phyloP scores from a whole-genome alignment of 2,329 filamentous ascomycete species.

The Boeremia exigua region DNA sequence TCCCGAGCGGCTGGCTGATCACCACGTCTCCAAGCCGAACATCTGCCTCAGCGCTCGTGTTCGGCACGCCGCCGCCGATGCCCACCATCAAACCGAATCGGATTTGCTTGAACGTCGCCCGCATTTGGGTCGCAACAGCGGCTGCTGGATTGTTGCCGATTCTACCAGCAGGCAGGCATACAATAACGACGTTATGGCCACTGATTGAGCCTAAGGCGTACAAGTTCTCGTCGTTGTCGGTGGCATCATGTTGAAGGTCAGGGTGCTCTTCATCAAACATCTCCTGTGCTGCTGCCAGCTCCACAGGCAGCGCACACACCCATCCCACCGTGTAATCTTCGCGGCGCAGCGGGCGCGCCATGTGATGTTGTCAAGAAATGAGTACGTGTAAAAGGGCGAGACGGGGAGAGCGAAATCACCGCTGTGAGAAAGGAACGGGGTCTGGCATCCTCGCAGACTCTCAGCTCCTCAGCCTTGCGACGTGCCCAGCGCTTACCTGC shows the following conservation, averaged over 20 bases:
- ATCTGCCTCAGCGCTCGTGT: constrained; percentile 20
- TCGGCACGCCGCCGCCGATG: constrained; percentile 47
- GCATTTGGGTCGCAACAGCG: constrained; percentile 40
- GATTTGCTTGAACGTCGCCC: constrained; percentile 40
- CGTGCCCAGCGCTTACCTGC: too few species aligned
- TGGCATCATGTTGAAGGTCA: too few species aligned
- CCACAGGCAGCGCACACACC: constrained; percentile 22
- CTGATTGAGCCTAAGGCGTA: constrained; percentile 31
- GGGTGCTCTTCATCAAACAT: constrained; percentile 9
- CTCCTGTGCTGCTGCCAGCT: constrained; percentile 17
- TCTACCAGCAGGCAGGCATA: constrained; percentile 24
- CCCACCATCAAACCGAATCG: constrained; percentile 53
- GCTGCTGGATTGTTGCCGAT: constrained; percentile 46
- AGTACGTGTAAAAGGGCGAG: background rate
- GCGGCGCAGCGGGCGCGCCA: constrained; percentile 2
- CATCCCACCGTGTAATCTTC: constrained; percentile 24
- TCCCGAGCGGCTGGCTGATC: constrained; percentile 22
- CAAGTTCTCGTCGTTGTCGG: constrained; percentile 29
- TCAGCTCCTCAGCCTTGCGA: too few species aligned
- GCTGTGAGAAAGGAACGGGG: too few species aligned
- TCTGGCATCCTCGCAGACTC: too few species aligned
- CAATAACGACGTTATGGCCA: constrained; percentile 41
- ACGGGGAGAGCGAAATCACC: background rate
- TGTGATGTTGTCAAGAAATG: background rate
- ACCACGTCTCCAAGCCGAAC: constrained; percentile 37